Evolutionary conservation across 129 eudicot species (phyloP).

Genomic region (Tagetes patula): DNA sequence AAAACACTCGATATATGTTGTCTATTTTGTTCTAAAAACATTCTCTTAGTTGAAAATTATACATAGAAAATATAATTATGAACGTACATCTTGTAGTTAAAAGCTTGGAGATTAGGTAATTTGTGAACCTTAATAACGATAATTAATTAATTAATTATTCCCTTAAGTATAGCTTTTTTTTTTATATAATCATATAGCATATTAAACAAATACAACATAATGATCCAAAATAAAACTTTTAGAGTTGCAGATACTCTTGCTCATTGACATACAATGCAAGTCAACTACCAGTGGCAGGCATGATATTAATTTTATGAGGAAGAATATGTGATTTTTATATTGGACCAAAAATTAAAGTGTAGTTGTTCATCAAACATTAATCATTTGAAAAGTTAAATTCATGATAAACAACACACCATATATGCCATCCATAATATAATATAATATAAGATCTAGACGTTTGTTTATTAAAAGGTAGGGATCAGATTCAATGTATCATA

Average conservation of each 20-base stretch:
- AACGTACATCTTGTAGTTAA: background rate
- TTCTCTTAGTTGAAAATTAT: no score
- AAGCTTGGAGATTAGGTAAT: background rate
- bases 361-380: constrained; percentile 22
- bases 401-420: background rate
- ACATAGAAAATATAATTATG: no score
- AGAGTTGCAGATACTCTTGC: constrained; percentile 26
- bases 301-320: constrained; percentile 29
- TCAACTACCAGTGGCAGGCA: constrained; percentile 32
- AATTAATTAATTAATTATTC: background rate
- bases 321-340: constrained; percentile 31
- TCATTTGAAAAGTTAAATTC: background rate
- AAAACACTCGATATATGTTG: no score
- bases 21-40: no score
- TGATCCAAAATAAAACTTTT: constrained; percentile 26
- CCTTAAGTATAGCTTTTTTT: background rate
- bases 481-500: constrained; percentile 18
- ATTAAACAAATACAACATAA: background rate
- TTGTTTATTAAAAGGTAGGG: background rate
- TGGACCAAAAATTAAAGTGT: constrained; percentile 23
- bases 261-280: constrained; percentile 26
- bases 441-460: background rate
- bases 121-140: background rate
- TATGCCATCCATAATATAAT: background rate
- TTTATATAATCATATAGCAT: background rate